Evolutionary conservation across 257 asterid genomes (phyloP).

Genomic region (Orobanche coerulescens): DNA sequence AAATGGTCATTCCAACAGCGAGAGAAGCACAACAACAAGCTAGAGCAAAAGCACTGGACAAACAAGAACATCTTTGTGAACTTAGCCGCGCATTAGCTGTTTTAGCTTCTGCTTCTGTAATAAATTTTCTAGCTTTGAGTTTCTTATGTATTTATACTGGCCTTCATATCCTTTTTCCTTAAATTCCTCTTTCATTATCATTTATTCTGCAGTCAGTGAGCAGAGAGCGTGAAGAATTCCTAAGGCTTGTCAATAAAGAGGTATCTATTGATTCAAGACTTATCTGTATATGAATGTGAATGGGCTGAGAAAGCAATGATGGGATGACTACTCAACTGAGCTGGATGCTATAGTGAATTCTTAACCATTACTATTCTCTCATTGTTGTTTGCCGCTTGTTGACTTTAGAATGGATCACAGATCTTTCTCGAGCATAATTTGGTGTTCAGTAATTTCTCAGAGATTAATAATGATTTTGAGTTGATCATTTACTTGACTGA

Average conservation of each 20-base stretch:
- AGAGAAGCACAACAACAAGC: slow-evolving; percentile 70
- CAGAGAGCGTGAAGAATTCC: slow-evolving; percentile 79
- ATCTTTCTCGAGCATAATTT: background rate
- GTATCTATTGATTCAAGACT: slow-evolving; percentile 29
- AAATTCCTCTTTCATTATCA: slow-evolving; percentile 13
- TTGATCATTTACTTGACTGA: slow-evolving; percentile 4
- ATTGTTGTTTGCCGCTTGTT: background rate
- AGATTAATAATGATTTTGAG: background rate
- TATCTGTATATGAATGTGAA: slow-evolving; percentile 12
- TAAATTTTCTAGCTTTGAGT: slow-evolving; percentile 17
- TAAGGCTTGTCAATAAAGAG: slow-evolving; percentile 87
- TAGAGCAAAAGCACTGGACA: slow-evolving; percentile 68
- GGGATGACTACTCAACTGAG: background rate
- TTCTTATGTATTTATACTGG: slow-evolving; percentile 3
- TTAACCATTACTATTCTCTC: background rate
- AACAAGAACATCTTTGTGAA: slow-evolving; percentile 75
- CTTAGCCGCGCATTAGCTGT: slow-evolving; percentile 87
- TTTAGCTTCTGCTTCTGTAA: slow-evolving; percentile 88
- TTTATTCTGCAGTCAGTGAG: slow-evolving; percentile 64
- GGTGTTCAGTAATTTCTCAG: slow-evolving; percentile 3
- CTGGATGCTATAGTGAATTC: background rate
- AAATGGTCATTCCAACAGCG: slow-evolving; percentile 52
- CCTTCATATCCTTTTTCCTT: background rate
- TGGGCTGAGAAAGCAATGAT: slow-evolving; percentile 1
- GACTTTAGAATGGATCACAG: slow-evolving; percentile 1